phyloP scores from a whole-genome alignment of 495 filamentous ascomycete genomes.

The Rhizodiscina lignyota region DNA sequence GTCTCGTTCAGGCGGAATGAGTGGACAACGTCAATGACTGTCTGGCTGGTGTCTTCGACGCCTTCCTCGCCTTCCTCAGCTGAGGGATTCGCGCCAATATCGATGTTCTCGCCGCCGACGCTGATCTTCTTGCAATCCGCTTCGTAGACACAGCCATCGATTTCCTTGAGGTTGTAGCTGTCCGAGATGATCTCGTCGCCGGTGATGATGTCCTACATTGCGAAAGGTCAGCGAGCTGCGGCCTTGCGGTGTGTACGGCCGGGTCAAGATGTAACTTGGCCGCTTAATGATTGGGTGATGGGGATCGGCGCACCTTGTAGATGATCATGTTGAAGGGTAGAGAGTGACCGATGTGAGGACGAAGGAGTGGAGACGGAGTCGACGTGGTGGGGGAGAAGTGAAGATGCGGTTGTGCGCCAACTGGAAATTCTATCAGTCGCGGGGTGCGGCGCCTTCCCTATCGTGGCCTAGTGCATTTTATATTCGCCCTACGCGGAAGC shows the following conservation, averaged over 20 bases:
- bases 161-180: constrained; percentile 59
- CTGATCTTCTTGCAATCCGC: constrained; percentile 80
- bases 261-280: background rate
- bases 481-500: too few species aligned
- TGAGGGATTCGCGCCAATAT: constrained; percentile 93
- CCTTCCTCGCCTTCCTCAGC: constrained; percentile 73
- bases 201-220: constrained; percentile 62
- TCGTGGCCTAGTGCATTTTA: too few species aligned
- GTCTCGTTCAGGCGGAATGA: constrained; percentile 76
- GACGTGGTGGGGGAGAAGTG: background rate
- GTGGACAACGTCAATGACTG: constrained; percentile 89
- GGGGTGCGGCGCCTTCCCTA: too few species aligned
- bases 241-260: background rate
- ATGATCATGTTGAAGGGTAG: constrained; percentile 62
- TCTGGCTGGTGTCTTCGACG: constrained; percentile 46
- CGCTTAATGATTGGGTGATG: too few species aligned
- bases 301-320: constrained; percentile 62
- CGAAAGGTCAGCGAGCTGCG: background rate
- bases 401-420: background rate
- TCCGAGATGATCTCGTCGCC: constrained; percentile 95
- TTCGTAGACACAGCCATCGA: constrained; percentile 70
- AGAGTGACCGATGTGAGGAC: background rate
- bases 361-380: background rate
- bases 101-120: constrained; percentile 51
- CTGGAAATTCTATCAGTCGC: too few species aligned